Base-by-base conservation (phyloP, 2,329 filamentous ascomycete genomes). In the Penicillium sp. region DNA sequence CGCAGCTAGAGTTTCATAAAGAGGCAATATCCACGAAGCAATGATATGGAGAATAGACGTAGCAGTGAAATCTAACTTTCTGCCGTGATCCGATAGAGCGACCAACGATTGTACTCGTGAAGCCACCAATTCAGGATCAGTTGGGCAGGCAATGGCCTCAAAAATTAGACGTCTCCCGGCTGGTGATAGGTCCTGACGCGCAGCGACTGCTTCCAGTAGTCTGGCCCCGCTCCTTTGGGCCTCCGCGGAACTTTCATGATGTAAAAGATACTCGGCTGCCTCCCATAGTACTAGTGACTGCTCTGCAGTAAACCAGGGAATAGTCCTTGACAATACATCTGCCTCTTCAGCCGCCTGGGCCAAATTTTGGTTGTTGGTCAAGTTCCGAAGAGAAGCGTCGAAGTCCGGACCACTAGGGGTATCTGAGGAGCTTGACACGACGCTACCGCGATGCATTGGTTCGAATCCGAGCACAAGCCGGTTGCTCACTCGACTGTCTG, bases 391-490 rank as follows among this genome's bases (percentile, higher is more conserved):
- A n/a, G 68, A 60, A 5, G 57, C 49, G 29, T 72, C 68, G 47
- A 70, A 70, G 40, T 66, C 67, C 43, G 66, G 68, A 27, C 55
- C 58, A 55, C 63, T 58, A 28, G 65, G 61, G 46, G 65, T 49
- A 48, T 72, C 69, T 58, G 67, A 67, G 40, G 66, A 65, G 45
- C 62, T 66, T 23, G 66, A 67, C 20, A 69, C 61, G 14, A 67
- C 56, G 47, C 66, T 71, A 44, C 61, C 66, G 38, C 69, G 68
- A 64, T 71, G 68, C 66, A 72, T 67, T 57, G 63, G 62, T 55
- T 71, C 68, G 36, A 67, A 61, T 44, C 66, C 67, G 50, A 68
- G 58, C 14, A 59, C 59, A 16, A 61, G 52, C 32, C 65, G 61
- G 51, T 57, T 66, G 32, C 55, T 59, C 45, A 60, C 61, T 46